Evolutionary conservation across 2,329 filamentous ascomycete species (phyloP), one percentile per base, ranked within the genome.

Genomic region (Aspergillus sp.): DNA sequence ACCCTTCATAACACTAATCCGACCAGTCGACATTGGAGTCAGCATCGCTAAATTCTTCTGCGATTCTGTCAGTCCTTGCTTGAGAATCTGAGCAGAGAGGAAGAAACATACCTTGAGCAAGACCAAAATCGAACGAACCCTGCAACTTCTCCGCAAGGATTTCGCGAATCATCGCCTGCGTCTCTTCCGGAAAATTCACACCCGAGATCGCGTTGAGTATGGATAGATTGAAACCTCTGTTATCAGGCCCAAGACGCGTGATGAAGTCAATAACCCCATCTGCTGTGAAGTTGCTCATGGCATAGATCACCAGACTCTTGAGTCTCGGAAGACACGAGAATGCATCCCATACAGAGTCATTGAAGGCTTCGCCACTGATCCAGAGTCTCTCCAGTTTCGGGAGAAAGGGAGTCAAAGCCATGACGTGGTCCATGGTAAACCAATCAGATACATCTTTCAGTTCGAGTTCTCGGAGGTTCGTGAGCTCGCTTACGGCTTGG

Each of bases 401-500:
- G 22, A 78, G 69, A 31, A 54, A 68, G 19, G 70, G 61, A 2
- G 70, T 69, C 7, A 78, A 60, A 7, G 65, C 51, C 25, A 69
- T 66, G 51, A 76, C 67, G 56, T 77, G 70, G 15, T 71, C 68
- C 49, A 66, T 65, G 7, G 69, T 67, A 61, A 77, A 76, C 43
- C 68, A 68, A 30, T 74, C 72, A 3, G 74, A 75, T 38, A 77
- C 70, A 43, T 74, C 71, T 55, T 73, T 74, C 25, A 78, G 67
- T 17, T 73, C 68, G 2, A 78, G 68, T 41, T 73, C 71, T 45
- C 67, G 67, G 28, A 78, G 63, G 30, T 74, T 64, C 9, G 61
- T 64, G 45, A 77, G 66, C 53, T 69, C 65, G 45, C 66, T 62
- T 38, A 78, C 63, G 2, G 68, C 66, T 34, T 73, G 66, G 17